Evolutionary conservation across 768 basidiomycete species (phyloP), one percentile per base, ranked within the genome.

Genomic region (Rhodotorula toruloides): DNA sequence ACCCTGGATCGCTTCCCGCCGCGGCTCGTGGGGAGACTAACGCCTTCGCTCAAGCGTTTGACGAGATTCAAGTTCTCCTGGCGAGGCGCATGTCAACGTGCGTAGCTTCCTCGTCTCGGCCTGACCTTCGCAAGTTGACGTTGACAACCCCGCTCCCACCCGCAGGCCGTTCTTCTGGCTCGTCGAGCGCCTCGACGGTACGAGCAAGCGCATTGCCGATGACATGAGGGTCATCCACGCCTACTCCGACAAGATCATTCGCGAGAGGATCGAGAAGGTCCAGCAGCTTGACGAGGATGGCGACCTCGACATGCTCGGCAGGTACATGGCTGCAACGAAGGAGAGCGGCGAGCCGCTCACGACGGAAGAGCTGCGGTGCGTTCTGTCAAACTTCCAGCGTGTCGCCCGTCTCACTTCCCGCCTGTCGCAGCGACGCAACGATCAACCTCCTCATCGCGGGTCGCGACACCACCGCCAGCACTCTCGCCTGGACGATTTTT

Each of bases 371-470:
- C 27, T 48, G 50, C 29, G 59, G 57, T 58, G 36, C 57, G 57
- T 21, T 21, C 56, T 32, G 36, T 39, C 27, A 4, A 19, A 14
- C 50, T 36, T 31, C 19, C 40, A 19, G 7, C 43, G 13, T 52
- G 7, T 16, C 29, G 8, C 4, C 34, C 54, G 2, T 39, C 22
- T 40, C 29, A 1, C 21, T 43, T 37, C 2, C n/a, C 11, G 29
- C n/a, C n/a, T n/a, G n/a, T n/a, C 29, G 22, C 47, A n/a, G 34
- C 34, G 57, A 44, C 32, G 49, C 57, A 5, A 52, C 44, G 34
- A 46, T 47, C 46, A 54, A 65, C 37, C 54, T 54, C 27, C 37
- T 55, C 39, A 42, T 55, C 47, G 58, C 58, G 17, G 65, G 65
- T 10, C 53, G 65, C 37, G 58, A 66, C 53, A 55, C 65, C 2